A percentile compares a stretch with the other conserved stretches of the same genome.
These are phyloP conservation scores for Aspergillus bridgeri DNA, from an alignment of 495 filamentous ascomycete genomes.

Conservation along the genomic window DNA sequence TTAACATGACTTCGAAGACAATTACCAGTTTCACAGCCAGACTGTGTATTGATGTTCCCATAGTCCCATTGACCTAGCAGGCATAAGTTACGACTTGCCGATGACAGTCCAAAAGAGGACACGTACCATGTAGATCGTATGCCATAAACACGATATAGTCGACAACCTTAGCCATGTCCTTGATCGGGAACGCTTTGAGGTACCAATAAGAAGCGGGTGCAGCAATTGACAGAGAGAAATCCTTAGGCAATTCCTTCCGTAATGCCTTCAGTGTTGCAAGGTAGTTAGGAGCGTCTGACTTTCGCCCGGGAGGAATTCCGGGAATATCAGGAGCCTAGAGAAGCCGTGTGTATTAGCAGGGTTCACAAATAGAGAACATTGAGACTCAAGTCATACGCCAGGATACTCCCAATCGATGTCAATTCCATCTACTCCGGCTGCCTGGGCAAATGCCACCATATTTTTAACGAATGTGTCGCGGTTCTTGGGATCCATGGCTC, in stretches of 20 bases:
- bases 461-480: neutral
- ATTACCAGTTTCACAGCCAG: neutral
- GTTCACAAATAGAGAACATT: no score
- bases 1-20: slow-evolving; percentile 33
- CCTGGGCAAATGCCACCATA: slow-evolving; percentile 19
- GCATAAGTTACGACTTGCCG: no score
- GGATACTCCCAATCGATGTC: slow-evolving; percentile 4
- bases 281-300: neutral
- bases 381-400: no score
- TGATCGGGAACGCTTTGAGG: slow-evolving; percentile 28
- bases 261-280: slow-evolving; percentile 12
- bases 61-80: slow-evolving; percentile 36
- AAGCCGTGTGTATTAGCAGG: no score
- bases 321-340: slow-evolving; percentile 38
- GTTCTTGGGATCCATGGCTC: slow-evolving; percentile 42
- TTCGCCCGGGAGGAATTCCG: slow-evolving; percentile 30
- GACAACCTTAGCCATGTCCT: neutral
- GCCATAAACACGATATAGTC: slow-evolving; percentile 32
- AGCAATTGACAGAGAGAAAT: slow-evolving; percentile 20
- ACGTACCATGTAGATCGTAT: slow-evolving; percentile 38
- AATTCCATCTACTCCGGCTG: neutral
- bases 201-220: slow-evolving; percentile 36
- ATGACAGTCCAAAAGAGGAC: no score
- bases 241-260: slow-evolving; percentile 3
- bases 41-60: slow-evolving; percentile 9